A percentile compares a stretch with the other conserved stretches of the same genome.
Conservation (phyloP, 371 early-diverging fungal genomes). For the Batkoa obscura region DNA sequence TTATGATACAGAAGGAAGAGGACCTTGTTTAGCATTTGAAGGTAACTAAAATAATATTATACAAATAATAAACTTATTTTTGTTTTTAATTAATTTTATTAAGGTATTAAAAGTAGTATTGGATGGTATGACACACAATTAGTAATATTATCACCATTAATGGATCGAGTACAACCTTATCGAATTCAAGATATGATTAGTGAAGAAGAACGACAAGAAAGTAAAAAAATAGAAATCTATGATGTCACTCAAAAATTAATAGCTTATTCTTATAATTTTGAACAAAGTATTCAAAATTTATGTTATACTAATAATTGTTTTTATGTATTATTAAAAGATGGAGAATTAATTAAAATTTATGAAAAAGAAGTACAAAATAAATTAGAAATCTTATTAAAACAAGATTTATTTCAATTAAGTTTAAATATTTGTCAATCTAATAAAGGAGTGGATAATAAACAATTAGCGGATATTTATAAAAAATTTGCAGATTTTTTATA, state of each 20-base stretch:
- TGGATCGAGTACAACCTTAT: constrained; percentile 20
- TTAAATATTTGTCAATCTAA: constrained; percentile 48
- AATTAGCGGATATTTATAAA: constrained; percentile 56
- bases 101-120: constrained; percentile 43
- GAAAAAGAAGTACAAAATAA: constrained; percentile 76
- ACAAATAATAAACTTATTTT: not conserved
- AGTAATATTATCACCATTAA: constrained; percentile 46
- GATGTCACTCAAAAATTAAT: constrained; percentile 80
- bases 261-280: constrained; percentile 56
- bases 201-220: constrained; percentile 17
- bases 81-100: too few relatives aligned
- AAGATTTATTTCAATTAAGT: constrained; percentile 74
- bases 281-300: constrained; percentile 41
- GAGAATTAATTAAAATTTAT: constrained; percentile 58
- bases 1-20: constrained; percentile 78
- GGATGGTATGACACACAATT: constrained; percentile 61
- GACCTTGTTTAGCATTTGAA: constrained; percentile 82
- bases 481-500: constrained; percentile 86
- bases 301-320: constrained; percentile 77
- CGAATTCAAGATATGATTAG: constrained; percentile 11
- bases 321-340: constrained; percentile 65
- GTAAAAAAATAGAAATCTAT: constrained; percentile 63
- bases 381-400: constrained; percentile 65
- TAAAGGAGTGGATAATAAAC: not conserved
- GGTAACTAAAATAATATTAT: constrained; percentile 12